A percentile compares a stretch with the other conserved stretches of the same genome.
Conservation (phyloP, 768 basidiomycete species). For the Tricholoma saponaceum region DNA sequence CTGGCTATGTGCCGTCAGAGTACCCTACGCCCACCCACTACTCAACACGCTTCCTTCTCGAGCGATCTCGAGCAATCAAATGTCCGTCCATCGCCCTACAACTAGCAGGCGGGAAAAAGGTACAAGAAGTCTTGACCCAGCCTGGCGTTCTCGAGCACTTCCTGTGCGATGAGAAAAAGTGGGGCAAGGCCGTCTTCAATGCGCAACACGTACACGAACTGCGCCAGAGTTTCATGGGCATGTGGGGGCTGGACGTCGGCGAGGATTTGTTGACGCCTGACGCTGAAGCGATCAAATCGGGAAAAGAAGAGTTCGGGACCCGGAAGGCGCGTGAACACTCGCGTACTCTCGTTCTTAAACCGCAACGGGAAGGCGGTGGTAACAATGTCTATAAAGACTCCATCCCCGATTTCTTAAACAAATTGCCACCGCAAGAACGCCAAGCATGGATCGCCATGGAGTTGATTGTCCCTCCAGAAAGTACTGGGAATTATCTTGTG, state of each 20-base stretch:
- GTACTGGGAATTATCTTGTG: slow-evolving; percentile 69
- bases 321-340: slow-evolving; percentile 46
- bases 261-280: slow-evolving; percentile 31
- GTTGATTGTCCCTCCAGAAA: slow-evolving; percentile 75
- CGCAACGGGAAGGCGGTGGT: slow-evolving; percentile 97
- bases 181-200: slow-evolving; percentile 27
- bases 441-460: slow-evolving; percentile 97
- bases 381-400: slow-evolving; percentile 90
- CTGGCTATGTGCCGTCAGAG: slow-evolving; percentile 83
- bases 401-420: slow-evolving; percentile 74
- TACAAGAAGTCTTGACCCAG: slow-evolving; percentile 82
- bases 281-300: slow-evolving; percentile 18
- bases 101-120: slow-evolving; percentile 94
- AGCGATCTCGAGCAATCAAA: slow-evolving; percentile 83
- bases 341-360: slow-evolving; percentile 79
- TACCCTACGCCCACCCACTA: slow-evolving; percentile 67
- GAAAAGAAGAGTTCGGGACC: slow-evolving; percentile 38
- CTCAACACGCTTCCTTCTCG: slow-evolving; percentile 70
- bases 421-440: slow-evolving; percentile 54
- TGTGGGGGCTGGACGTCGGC: slow-evolving; percentile 77
- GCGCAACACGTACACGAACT: slow-evolving; percentile 47
- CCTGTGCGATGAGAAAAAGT: slow-evolving; percentile 39
- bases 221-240: slow-evolving; percentile 77
- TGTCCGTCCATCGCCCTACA: slow-evolving; percentile 90
- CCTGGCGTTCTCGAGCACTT: slow-evolving; percentile 74